These are phyloP conservation scores for Cercospora beticola DNA, from an alignment of 2,329 filamentous ascomycete genomes.

Conservation along the genomic window DNA sequence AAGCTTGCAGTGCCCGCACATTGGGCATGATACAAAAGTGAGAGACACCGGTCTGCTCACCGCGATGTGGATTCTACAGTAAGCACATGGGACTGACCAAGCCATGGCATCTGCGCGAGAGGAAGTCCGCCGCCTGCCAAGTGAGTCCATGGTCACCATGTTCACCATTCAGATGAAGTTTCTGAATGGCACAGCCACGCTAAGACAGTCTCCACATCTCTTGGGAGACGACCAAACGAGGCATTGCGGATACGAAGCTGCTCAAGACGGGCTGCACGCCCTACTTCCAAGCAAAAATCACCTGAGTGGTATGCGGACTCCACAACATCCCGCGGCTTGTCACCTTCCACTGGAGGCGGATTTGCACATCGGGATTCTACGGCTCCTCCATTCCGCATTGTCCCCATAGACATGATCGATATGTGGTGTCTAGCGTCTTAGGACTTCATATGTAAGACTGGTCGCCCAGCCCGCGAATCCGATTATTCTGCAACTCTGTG, in stretches of 20 bases:
- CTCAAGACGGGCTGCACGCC: not conserved
- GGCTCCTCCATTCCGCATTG: not conserved
- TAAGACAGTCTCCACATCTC: not conserved
- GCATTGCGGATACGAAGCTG: not conserved
- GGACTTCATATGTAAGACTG: not conserved
- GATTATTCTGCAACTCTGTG: not conserved
- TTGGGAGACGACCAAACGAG: not conserved
- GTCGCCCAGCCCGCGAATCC: not conserved
- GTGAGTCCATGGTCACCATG: not conserved
- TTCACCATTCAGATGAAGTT: not conserved
- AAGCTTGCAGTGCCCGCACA: too few relatives aligned
- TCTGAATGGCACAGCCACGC: not conserved
- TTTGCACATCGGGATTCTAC: not conserved
- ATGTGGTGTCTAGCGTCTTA: not conserved
- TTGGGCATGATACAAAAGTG: too few relatives aligned
- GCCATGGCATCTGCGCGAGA: not conserved
- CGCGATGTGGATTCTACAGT: not conserved
- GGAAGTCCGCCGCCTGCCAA: not conserved
- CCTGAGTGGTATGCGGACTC: not conserved
- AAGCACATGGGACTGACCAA: not conserved
- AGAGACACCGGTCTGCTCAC: not conserved
- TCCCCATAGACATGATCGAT: not conserved
- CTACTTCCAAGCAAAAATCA: not conserved
- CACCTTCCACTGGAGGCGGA: not conserved
- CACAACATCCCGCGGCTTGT: not conserved